A percentile compares a stretch with the other conserved stretches of the same genome.
Evolutionary conservation across 768 basidiomycete genomes (phyloP).

Genomic region (Zangia roseola): DNA sequence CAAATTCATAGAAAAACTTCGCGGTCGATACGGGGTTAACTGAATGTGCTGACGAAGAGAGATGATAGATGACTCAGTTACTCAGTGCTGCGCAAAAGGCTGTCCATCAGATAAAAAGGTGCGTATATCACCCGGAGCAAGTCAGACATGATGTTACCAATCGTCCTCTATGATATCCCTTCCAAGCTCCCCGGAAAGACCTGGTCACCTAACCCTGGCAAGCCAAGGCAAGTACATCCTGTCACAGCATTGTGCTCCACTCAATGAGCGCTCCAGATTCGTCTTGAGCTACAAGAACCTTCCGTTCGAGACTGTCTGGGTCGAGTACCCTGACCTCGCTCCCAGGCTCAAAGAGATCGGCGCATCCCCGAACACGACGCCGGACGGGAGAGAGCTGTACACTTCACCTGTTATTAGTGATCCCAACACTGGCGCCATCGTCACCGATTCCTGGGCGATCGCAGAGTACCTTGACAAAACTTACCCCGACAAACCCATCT

Average conservation of each 20-base stretch:
- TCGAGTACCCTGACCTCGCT: slow-evolving; percentile 35
- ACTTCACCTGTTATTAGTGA: slow-evolving; percentile 37
- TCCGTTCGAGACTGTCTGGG: slow-evolving; percentile 33
- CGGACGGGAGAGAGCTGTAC: slow-evolving; percentile 22
- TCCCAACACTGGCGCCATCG: slow-evolving; percentile 25
- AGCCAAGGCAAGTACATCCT: slow-evolving; percentile 28
- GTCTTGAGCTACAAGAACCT: slow-evolving; percentile 33
- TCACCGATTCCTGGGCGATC: slow-evolving; percentile 33
- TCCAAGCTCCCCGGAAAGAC: slow-evolving; percentile 28
- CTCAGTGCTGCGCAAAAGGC: not conserved
- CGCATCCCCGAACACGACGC: slow-evolving; percentile 15
- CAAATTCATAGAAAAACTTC: no score
- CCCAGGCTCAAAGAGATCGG: slow-evolving; percentile 27
- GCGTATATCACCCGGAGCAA: not conserved
- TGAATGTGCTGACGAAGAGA: no score
- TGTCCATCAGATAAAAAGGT: slow-evolving; percentile 1
- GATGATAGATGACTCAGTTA: no score
- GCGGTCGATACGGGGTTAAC: no score
- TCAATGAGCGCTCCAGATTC: slow-evolving; percentile 20
- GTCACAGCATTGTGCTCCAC: not conserved
- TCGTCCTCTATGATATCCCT: slow-evolving; percentile 38
- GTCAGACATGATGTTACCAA: slow-evolving; percentile 21
- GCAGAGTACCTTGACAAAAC: slow-evolving; percentile 36
- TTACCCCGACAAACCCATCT: slow-evolving; percentile 32
- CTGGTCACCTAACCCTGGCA: slow-evolving; percentile 40